Evolutionary conservation across 352 stramenopile species (phyloP), one percentile per base, ranked within the genome.

Genomic region (Globisporangium megalacanthum): DNA sequence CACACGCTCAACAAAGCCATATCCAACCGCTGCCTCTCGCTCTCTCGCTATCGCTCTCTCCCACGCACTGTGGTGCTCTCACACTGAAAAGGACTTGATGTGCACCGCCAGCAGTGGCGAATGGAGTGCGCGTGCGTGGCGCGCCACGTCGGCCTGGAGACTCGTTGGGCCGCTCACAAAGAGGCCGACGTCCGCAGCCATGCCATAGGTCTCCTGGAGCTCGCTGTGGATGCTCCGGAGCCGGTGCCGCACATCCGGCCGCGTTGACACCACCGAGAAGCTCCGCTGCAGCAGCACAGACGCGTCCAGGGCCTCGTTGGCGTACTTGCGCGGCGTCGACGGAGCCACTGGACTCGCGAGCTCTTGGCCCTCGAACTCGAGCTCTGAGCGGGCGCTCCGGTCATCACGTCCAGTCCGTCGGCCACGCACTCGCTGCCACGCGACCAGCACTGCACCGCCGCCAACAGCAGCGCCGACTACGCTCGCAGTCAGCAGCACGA

Each of bases 11-110:
- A 29, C 25, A 29, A 29, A 29, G 25, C 25, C 25, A 29, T 29
- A 29, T 29, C 1, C 25, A 4, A 4, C 2, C 1, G 17, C 6
- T 17, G 37, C 37, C 4, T 14, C 37, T 44, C 10, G 37, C 9
- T 14, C 37, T 17, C 17, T 36, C 50, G 42, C 31, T 59, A 42
- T 45, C 33, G 35, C 33, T 19, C 20, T 9, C 54, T 48, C 17
- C 9, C 19, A 6, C 39, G 14, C 25, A 29, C 25, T 29, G 25
- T 29, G 25, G 25, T 29, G 25, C 25, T 29, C 25, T 74, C 51
- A 85, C 60, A 85, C 52, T 7, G 73, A 49, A 37, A 85, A 85
- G 13, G 73, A 79, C 37, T 85, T 85, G 35, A 77, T 58, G 35
- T 79, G 60, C 49, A 85, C 56, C 0, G 64, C 41, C 20, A 83